Evolutionary conservation across 2,329 filamentous ascomycete species (phyloP), one percentile per base, ranked within the genome.

Genomic region (Knufia petricola): DNA sequence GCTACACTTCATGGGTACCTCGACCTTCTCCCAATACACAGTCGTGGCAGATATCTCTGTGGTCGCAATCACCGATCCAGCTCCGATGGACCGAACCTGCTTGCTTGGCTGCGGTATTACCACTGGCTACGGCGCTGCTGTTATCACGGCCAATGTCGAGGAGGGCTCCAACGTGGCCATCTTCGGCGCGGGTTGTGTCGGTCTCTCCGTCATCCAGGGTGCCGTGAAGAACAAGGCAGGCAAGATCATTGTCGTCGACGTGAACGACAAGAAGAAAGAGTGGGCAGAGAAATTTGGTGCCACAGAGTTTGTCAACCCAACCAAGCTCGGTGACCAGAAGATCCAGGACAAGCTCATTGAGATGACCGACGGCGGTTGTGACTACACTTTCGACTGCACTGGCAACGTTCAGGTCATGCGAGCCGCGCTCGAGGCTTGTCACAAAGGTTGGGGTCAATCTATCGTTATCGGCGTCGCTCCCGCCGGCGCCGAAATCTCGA

Each of bases 331-430:
- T 59, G 78, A 76, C 55, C 84, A 90, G 76, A 87, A 78, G 52
- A 85, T 96, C 59, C 87, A 94, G 61, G 87, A 95, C 63, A 84
- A 90, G 73, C 78, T 98, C 56, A 81, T 96, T 59, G 90, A 96
- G 71, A 88, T 96, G 84, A 98, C 92, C 1, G 92, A 96, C 62
- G 92, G 92, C 57, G 92, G 92, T 45, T 94, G 88, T 66, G 92
- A 98, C 74, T 96, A 95, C 75, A 98, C 92, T 43, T 98, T 98
- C 66, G 92, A 98, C 74, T 96, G 92, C 77, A 98, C 92, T 4
- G 92, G 92, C 52, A 96, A 96, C 63, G 89, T 96, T 46, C 79
- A 82, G 59, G 92, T 98, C 49, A 98, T 95, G 92, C 79, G 46
- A 23, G 46, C 46, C n/a, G 46, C 46, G 8, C 46, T 48, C 34